A percentile compares a stretch with the other conserved stretches of the same genome.
Evolutionary conservation across 495 filamentous ascomycete species (phyloP).

Genomic region (Annulohypoxylon maeteangense): DNA sequence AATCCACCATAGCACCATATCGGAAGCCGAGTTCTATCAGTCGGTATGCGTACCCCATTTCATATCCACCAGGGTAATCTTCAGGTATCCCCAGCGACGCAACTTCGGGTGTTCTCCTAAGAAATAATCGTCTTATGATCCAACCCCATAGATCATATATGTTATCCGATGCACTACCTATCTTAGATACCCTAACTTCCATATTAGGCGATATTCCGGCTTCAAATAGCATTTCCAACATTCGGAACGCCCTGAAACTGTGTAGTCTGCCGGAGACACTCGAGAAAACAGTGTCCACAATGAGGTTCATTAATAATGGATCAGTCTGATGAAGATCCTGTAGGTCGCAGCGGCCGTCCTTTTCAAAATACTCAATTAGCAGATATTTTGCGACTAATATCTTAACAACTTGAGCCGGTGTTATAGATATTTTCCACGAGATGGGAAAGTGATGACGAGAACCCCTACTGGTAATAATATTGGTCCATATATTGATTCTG

Average conservation of each 20-base stretch:
- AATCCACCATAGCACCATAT: background rate
- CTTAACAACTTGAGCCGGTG: background rate
- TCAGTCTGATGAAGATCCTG: background rate
- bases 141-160: slow-evolving; percentile 1
- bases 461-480: too few relatives aligned
- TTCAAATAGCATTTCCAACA: slow-evolving; percentile 13
- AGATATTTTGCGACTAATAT: background rate
- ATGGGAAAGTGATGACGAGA: too few relatives aligned
- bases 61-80: background rate
- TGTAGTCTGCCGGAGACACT: background rate
- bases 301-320: background rate
- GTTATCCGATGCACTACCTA: too few relatives aligned
- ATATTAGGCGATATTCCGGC: slow-evolving; percentile 16
- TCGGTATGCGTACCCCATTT: background rate
- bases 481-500: too few relatives aligned
- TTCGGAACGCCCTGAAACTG: background rate
- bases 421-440: too few relatives aligned
- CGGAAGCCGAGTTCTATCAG: slow-evolving; percentile 10
- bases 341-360: background rate
- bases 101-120: background rate
- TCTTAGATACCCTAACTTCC: background rate
- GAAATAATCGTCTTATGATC: background rate
- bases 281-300: background rate
- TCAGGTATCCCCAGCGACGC: background rate
- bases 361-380: slow-evolving; percentile 9